Percentiles rank a stretch among this genome's conserved stretches.
Conservation (phyloP, 129 eudicot species). For the Chrysanthemum makinoi region DNA sequence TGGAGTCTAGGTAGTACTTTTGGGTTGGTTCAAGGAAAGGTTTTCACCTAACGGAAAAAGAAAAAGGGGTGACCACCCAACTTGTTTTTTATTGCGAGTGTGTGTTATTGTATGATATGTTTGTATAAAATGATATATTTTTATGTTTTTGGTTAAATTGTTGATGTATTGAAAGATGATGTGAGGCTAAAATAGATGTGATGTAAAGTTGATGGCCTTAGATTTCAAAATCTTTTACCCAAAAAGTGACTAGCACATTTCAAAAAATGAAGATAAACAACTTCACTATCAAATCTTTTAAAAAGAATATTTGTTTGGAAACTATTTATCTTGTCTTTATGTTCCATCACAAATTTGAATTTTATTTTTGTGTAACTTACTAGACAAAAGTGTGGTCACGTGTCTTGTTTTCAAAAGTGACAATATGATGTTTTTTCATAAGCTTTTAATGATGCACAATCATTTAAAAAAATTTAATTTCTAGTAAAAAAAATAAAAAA, state of each 20-base stretch:
- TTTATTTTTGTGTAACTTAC: constrained; percentile 3
- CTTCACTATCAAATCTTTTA: neutral
- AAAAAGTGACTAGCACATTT: neutral
- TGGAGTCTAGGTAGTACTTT: too few relatives aligned
- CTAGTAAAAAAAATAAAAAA: constrained; percentile 15
- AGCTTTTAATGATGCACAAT: constrained; percentile 30
- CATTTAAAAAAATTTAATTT: constrained; percentile 43
- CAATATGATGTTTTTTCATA: constrained; percentile 25
- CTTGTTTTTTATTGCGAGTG: too few relatives aligned
- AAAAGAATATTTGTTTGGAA: constrained; percentile 23
- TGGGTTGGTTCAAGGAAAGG: too few relatives aligned
- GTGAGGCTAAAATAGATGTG: too few relatives aligned
- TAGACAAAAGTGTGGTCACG: constrained; percentile 28
- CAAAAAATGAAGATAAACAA: neutral
- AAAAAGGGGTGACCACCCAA: too few relatives aligned
- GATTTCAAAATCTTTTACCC: neutral
- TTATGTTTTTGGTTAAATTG: too few relatives aligned
- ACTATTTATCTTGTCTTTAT: constrained; percentile 27
- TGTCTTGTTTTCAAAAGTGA: constrained; percentile 26
- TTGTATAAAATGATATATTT: too few relatives aligned
- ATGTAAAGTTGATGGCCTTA: too few relatives aligned
- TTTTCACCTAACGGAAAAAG: too few relatives aligned
- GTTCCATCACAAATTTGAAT: constrained; percentile 33
- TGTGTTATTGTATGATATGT: too few relatives aligned
- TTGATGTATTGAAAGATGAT: too few relatives aligned